These are phyloP conservation scores for Cubamyces sp. DNA, from an alignment of 768 basidiomycete species.

Conservation along the genomic window DNA sequence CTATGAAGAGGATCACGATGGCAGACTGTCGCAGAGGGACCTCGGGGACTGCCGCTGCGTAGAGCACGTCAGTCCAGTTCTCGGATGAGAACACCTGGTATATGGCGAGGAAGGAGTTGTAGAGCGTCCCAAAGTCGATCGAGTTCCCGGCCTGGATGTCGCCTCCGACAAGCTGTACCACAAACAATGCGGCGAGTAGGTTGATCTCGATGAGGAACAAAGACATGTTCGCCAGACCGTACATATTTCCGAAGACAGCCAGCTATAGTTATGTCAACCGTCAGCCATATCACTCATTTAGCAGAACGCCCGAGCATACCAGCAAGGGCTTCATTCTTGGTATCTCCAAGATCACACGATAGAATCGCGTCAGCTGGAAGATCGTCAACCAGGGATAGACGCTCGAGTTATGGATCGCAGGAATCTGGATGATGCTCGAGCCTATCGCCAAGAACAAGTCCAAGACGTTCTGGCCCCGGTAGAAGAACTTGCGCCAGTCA, in stretches of 20 bases:
- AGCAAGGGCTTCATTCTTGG: constrained; percentile 89
- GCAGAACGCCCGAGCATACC: constrained; percentile 47
- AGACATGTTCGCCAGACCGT: constrained; percentile 89
- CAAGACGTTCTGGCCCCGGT: constrained; percentile 62
- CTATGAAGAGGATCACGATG: constrained; percentile 71
- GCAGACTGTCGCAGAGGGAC: constrained; percentile 66
- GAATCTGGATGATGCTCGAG: constrained; percentile 83
- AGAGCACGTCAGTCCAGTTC: constrained; percentile 87
- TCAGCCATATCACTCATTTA: background rate
- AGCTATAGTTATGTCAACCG: constrained; percentile 50
- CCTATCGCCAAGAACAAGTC: constrained; percentile 78
- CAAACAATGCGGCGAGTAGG: constrained; percentile 81
- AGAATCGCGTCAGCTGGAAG: constrained; percentile 86
- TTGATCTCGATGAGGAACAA: constrained; percentile 89
- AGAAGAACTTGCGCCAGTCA: constrained; percentile 81
- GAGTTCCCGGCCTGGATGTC: constrained; percentile 58
- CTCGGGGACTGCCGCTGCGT: constrained; percentile 65
- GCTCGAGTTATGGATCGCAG: constrained; percentile 61
- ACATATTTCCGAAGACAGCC: constrained; percentile 90
- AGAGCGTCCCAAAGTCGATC: constrained; percentile 83
- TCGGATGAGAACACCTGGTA: constrained; percentile 93
- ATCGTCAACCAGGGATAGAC: constrained; percentile 90
- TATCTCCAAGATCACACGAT: constrained; percentile 87
- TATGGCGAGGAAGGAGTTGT: constrained; percentile 82
- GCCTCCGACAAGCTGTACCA: constrained; percentile 84